A percentile compares a stretch with the other conserved stretches of the same genome.
These are phyloP conservation scores for Saccharum officinarum DNA, from an alignment of 176 grass and related monocot genomes.

Conservation along the genomic window DNA sequence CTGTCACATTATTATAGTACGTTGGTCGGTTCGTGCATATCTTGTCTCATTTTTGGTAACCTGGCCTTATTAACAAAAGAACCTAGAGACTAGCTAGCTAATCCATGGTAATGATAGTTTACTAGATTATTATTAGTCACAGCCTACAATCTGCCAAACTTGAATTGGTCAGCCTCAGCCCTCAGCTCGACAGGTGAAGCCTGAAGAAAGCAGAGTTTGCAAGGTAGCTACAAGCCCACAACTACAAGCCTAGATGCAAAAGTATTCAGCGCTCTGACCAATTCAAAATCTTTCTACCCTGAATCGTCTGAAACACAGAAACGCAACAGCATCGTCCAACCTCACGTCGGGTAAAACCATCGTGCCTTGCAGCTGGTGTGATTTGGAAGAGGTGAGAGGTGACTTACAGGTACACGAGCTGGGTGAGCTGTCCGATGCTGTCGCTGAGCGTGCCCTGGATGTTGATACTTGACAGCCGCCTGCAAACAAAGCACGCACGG, in stretches of 20 bases:
- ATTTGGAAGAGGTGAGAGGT: background rate
- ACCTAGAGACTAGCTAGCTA: background rate
- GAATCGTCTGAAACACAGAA: slow-evolving; percentile 5
- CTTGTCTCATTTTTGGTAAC: background rate
- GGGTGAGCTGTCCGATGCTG: slow-evolving; percentile 40
- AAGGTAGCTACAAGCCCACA: background rate
- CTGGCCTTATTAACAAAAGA: background rate
- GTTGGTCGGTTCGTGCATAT: background rate
- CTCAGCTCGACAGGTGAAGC: background rate
- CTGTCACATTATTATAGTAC: background rate
- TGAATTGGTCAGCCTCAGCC: slow-evolving; percentile 18
- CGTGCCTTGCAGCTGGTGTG: background rate
- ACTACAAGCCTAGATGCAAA: slow-evolving; percentile 13
- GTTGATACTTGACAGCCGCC: slow-evolving; percentile 38
- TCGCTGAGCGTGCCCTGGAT: slow-evolving; percentile 50
- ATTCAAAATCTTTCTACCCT: slow-evolving; percentile 1
- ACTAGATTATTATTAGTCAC: background rate
- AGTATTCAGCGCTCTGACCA: background rate
- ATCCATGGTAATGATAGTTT: slow-evolving; percentile 4
- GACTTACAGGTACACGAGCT: slow-evolving; percentile 52
- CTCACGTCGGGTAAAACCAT: background rate
- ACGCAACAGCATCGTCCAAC: background rate
- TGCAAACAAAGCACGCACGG: slow-evolving; percentile 14
- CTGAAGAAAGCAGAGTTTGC: slow-evolving; percentile 20
- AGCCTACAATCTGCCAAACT: background rate